Base-by-base conservation (phyloP, 441 rosid species). In the Adansonia grandidieri region DNA sequence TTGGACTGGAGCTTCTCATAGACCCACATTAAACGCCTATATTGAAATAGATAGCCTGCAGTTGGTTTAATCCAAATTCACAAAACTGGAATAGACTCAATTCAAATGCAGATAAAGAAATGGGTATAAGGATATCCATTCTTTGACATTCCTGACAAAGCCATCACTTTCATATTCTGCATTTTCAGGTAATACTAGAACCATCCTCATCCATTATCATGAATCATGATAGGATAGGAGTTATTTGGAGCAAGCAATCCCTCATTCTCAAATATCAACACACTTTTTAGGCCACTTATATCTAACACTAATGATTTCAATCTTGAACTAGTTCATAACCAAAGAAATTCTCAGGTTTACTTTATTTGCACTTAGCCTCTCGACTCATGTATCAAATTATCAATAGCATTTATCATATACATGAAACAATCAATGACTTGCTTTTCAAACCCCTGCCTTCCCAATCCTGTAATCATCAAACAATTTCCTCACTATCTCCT, bases 41-140 rank as follows among this genome's bases (percentile, higher is more conserved):
- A 51, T 28, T 71, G 28, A 47, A 70, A 24, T 14, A 24, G 24
- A 13, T 22, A 37, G 2, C 4, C 60, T 14, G 17, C 60, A 50
- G 14, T 47, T 47, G 42, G 42, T 24, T 70, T 20, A 71, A 71
- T 28, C 42, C 24, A 54, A 54, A 71, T 32, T 7, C 42, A 24
- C 19, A 24, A 6, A 22, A 24, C 44, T 4, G 6, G 19, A 11
- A 70, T 2, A 13, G 37, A 32, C 37, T 32, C 37, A 19, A 70
- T 17, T 70, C 54, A 70, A 48, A 70, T 68, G 48, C 44, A 70
- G 11, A 6, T 48, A 10, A 71, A n/a, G 47, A 53, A 54, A 71
- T 71, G 32, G 63, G 48, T 10, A 15, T 54, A 2, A 1, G 63
- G 17, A 57, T 11, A 51, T 51, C 74, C 17, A 14, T 8, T 28